Evolutionary conservation across 805 yeast species (phyloP).

Genomic region (Sugiyamaella marilandica): DNA sequence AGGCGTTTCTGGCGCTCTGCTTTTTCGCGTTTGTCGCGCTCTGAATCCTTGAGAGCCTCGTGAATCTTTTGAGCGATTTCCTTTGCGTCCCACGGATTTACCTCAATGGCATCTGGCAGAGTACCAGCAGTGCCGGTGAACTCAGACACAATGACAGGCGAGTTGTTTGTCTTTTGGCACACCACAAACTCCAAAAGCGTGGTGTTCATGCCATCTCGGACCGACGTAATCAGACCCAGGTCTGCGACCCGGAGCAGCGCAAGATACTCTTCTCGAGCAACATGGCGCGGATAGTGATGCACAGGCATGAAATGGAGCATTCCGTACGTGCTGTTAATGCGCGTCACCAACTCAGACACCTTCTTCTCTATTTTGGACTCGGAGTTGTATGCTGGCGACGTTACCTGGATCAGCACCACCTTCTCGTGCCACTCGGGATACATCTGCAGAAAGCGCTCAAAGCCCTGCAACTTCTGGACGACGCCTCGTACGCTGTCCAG

Average conservation of each 20-base stretch:
- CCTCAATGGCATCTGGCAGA: constrained; percentile 49
- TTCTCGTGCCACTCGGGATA: constrained; percentile 88
- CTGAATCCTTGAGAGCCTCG: constrained; percentile 49
- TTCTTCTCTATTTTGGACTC: constrained; percentile 66
- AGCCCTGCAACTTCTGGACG: constrained; percentile 86
- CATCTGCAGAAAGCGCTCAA: constrained; percentile 79
- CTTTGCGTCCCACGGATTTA: constrained; percentile 96
- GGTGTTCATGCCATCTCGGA: constrained; percentile 95
- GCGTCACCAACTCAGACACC: constrained; percentile 75
- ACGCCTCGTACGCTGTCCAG: constrained; percentile 91
- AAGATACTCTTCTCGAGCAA: constrained; percentile 81
- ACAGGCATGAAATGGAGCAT: constrained; percentile 79
- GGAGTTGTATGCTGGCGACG: constrained; percentile 66
- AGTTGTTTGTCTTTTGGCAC: constrained; percentile 57
- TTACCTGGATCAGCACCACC: constrained; percentile 87
- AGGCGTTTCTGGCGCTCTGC: constrained; percentile 35
- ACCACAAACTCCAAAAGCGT: constrained; percentile 90
- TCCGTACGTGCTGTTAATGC: constrained; percentile 83
- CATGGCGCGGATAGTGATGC: constrained; percentile 85
- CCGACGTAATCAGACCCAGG: constrained; percentile 79
- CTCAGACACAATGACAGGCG: constrained; percentile 85
- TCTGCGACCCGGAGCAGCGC: constrained; percentile 89
- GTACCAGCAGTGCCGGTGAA: constrained; percentile 81
- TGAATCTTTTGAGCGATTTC: constrained; percentile 85
- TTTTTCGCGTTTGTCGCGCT: constrained; percentile 39